These are phyloP conservation scores for Hansenula anomala DNA, from an alignment of 1,139 yeast species.

Conservation along the genomic window DNA sequence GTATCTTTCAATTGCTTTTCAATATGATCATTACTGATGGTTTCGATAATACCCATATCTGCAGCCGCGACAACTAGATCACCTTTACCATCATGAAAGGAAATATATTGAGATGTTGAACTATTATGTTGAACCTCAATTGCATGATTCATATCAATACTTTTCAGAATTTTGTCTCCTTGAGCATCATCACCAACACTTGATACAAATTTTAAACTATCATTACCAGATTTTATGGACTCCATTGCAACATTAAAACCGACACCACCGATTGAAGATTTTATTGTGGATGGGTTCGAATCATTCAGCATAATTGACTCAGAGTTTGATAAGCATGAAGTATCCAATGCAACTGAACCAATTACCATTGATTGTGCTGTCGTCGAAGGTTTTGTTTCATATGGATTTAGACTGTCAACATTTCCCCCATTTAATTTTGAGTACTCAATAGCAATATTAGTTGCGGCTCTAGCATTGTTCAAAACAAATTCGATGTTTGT, in stretches of 20 bases:
- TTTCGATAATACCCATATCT: constrained; percentile 71
- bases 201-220: constrained; percentile 46
- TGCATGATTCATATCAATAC: constrained; percentile 31
- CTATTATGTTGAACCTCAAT: constrained; percentile 16
- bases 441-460: constrained; percentile 59
- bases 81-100: constrained; percentile 61
- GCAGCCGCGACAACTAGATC: constrained; percentile 74
- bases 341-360: constrained; percentile 78
- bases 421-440: constrained; percentile 2
- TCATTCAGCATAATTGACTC: constrained; percentile 42
- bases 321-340: constrained; percentile 41
- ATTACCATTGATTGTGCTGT: constrained; percentile 39
- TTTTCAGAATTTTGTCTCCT: constrained; percentile 37
- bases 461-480: constrained; percentile 68
- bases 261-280: constrained; percentile 73
- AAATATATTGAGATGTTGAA: constrained; percentile 66
- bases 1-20: constrained; percentile 27
- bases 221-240: constrained; percentile 20
- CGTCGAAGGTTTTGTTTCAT: background rate
- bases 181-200: constrained; percentile 55
- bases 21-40: constrained; percentile 39
- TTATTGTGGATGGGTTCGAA: constrained; percentile 66
- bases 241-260: constrained; percentile 75
- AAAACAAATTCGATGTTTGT: constrained; percentile 74
- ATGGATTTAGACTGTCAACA: no score